These are phyloP conservation scores for Elongisporangium anandrum DNA, from an alignment of 352 stramenopile genomes.

Conservation along the genomic window DNA sequence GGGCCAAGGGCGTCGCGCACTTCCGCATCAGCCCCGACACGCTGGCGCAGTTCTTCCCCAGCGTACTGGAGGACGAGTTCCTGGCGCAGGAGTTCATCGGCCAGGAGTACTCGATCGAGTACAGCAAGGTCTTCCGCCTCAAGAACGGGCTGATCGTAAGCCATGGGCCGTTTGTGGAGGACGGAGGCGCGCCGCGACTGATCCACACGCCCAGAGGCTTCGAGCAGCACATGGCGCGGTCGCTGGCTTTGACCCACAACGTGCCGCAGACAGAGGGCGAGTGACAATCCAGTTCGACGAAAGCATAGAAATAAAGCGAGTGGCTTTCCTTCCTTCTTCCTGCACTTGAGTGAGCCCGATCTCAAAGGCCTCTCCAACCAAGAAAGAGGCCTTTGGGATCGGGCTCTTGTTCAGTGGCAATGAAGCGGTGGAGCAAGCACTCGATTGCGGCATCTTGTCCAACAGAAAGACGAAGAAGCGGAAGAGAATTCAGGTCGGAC, in stretches of 20 bases:
- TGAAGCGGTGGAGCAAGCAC: too few relatives aligned
- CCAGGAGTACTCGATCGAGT: slow-evolving; percentile 52
- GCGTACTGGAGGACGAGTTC: slow-evolving; percentile 45
- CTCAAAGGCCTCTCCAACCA: too few relatives aligned
- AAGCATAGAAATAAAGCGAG: too few relatives aligned
- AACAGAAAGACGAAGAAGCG: too few relatives aligned
- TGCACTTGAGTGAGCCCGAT: too few relatives aligned
- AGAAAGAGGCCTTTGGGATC: too few relatives aligned
- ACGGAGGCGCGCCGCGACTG: neutral
- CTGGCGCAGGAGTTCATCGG: slow-evolving; percentile 49
- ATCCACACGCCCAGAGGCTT: neutral
- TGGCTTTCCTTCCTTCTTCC: too few relatives aligned
- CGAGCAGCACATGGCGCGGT: neutral
- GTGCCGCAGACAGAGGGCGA: neutral
- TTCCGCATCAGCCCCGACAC: slow-evolving; percentile 43
- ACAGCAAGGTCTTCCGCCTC: slow-evolving; percentile 74
- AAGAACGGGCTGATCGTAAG: slow-evolving; percentile 7
- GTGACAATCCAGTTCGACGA: too few relatives aligned
- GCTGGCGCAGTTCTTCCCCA: slow-evolving; percentile 41
- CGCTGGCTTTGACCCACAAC: neutral
- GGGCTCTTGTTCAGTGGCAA: too few relatives aligned
- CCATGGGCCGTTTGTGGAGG: neutral
- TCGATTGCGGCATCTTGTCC: too few relatives aligned
- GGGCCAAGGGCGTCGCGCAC: slow-evolving; percentile 26
- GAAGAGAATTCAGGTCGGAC: neutral